Evolutionary conservation across 106 monocot genomes (phyloP).

Genomic region (Ottelia alismoides): DNA sequence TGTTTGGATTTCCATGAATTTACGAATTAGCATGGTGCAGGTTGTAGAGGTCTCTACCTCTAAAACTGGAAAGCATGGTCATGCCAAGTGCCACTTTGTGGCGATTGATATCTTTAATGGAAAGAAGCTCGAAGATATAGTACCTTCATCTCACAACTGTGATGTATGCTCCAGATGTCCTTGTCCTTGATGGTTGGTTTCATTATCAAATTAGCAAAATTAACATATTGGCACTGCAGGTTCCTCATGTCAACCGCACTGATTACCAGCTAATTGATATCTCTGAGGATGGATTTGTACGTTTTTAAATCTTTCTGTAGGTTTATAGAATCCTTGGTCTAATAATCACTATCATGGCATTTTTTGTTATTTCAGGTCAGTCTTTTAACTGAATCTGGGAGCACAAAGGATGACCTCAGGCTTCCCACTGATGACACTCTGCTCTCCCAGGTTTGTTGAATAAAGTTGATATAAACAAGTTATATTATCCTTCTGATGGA

Average conservation of each 20-base stretch:
- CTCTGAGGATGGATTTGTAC: constrained; percentile 18
- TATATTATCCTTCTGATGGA: no score
- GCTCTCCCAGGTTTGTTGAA: constrained; percentile 6
- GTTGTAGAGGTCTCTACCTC: constrained; percentile 17
- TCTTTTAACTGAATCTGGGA: constrained; percentile 13
- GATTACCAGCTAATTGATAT: constrained; percentile 14
- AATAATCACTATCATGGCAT: not conserved
- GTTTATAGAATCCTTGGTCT: no score
- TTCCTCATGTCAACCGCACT: constrained; percentile 12
- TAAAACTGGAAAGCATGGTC: constrained; percentile 15
- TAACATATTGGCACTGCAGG: not conserved
- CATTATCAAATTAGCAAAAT: not conserved
- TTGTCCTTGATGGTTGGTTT: not conserved
- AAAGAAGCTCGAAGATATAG: constrained; percentile 15
- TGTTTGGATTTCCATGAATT: no score
- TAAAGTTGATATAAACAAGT: no score
- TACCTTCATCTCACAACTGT: constrained; percentile 15
- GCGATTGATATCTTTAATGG: constrained; percentile 14
- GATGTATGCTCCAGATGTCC: constrained; percentile 2
- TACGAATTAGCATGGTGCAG: no score
- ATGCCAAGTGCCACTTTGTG: constrained; percentile 17
- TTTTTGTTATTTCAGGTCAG: constrained; percentile 9
- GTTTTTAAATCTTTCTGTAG: no score
- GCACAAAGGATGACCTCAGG: constrained; percentile 13
- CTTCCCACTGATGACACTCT: constrained; percentile 13